phyloP scores from a whole-genome alignment of 2,329 filamentous ascomycete species.

The Paraphaeosphaeria minitans region DNA sequence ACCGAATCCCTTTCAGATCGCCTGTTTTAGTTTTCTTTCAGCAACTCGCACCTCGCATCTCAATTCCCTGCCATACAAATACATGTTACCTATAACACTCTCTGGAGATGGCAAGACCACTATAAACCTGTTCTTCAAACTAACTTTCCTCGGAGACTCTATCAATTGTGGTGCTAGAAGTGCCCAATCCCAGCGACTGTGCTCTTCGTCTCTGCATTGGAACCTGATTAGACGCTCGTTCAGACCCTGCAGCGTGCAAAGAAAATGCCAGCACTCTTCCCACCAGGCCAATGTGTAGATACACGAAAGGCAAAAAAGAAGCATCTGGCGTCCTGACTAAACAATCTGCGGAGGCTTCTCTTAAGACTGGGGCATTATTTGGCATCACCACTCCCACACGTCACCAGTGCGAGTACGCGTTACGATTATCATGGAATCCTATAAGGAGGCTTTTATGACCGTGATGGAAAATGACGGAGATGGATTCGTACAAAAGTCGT shows the following conservation, averaged over 20 bases:
- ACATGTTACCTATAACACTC: neutral
- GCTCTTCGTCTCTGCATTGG: neutral
- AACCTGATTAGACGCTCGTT: neutral
- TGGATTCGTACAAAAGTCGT: neutral
- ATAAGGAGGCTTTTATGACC: neutral
- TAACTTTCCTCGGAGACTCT: neutral
- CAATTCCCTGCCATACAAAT: neutral
- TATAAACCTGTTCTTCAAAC: neutral
- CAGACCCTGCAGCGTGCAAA: neutral
- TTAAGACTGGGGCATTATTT: neutral
- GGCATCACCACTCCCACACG: neutral
- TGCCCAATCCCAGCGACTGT: neutral
- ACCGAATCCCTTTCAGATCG: neutral
- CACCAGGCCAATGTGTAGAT: neutral
- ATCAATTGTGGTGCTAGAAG: neutral
- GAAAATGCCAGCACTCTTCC: constrained; percentile 3
- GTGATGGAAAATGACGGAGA: neutral
- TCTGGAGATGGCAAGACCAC: neutral
- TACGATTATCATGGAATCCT: neutral
- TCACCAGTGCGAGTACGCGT: neutral
- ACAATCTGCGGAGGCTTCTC: neutral
- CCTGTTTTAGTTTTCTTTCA: neutral
- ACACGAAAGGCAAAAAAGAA: neutral
- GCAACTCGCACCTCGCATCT: neutral
- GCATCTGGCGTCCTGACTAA: neutral